Evolutionary conservation across 768 basidiomycete species (phyloP), one percentile per base, ranked within the genome.

Genomic region (Calocera viscosa): DNA sequence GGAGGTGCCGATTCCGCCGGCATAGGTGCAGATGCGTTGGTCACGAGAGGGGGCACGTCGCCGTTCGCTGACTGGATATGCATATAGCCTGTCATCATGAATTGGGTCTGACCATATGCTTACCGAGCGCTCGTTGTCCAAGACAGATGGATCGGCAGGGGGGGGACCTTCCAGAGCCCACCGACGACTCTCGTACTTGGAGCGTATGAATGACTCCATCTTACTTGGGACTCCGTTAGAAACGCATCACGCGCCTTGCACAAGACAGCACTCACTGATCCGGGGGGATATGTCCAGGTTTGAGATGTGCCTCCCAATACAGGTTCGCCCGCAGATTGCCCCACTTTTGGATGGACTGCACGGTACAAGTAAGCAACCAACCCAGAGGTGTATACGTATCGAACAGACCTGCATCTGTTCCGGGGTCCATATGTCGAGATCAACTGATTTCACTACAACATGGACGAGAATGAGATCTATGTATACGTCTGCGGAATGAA

Each of bases 281-380:
- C 3, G 91, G 89, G 39, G 95, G 94, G 24, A 89, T 71, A 74
- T 99, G 95, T 0, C 95, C 95, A 19, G 84, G 77, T 75, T 92
- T 94, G 66, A 98, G 79, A 78, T 96, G 94, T 2, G 91, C 89
- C 74, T 99, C 95, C 95, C 95, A 99, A 78, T 97, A 98, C 2
- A 90, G 71, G 77, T 99, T 99, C 8, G 93, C 95, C 8, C 86
- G 86, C 64, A 80, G 81, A 74, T 99, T 99, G 0, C 95, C 95
- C 95, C 95, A 99, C 75, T 88, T 90, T 75, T 90, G 86, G 65
- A 98, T 87, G 1, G 86, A 85, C 87, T 89, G 66, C 33, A 22
- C 28, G 39, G 49, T 26, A 60, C 32, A 30, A 32, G 26, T 63
- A 41, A 0, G 3, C 16, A 67, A 30, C 70, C 49, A 1, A 60